Percentiles rank a stretch among this genome's conserved stretches.
phyloP scores from a whole-genome alignment of 768 basidiomycete species.

The Suillus tomentosus region DNA sequence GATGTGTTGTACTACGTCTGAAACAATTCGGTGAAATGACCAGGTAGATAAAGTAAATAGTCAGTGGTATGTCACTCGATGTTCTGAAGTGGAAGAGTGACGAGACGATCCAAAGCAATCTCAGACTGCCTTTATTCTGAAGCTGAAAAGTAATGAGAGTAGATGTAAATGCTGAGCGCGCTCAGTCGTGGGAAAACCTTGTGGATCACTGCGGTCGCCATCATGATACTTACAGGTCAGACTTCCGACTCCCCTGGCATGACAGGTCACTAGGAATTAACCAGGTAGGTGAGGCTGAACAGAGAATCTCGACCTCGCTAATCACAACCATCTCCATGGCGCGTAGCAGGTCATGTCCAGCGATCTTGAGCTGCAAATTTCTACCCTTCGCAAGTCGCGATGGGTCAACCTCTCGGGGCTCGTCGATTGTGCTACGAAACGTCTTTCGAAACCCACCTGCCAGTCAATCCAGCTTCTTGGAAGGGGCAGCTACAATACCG shows the following conservation, averaged over 20 bases:
- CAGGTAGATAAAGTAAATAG: background rate
- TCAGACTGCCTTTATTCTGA: background rate
- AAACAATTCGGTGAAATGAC: background rate
- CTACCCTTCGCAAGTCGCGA: background rate
- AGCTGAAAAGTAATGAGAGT: no score
- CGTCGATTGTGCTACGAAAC: background rate
- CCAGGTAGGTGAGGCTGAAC: background rate
- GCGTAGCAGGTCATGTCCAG: background rate
- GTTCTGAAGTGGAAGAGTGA: background rate
- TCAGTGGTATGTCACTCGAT: background rate
- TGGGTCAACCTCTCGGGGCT: conserved; percentile 4
- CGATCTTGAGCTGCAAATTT: background rate
- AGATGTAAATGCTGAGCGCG: no score
- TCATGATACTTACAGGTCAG: no score
- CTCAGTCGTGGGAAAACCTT: no score
- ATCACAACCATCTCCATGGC: background rate
- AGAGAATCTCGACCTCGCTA: background rate
- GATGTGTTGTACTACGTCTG: background rate
- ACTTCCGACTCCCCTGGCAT: background rate
- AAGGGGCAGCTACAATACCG: background rate
- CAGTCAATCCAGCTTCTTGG: conserved; percentile 1
- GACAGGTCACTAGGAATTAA: background rate
- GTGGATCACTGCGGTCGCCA: no score
- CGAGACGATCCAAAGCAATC: background rate
- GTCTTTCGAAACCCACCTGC: background rate